Evolutionary conservation across 768 basidiomycete genomes (phyloP), one percentile per base, ranked within the genome.

Genomic region (Zangia roseola): DNA sequence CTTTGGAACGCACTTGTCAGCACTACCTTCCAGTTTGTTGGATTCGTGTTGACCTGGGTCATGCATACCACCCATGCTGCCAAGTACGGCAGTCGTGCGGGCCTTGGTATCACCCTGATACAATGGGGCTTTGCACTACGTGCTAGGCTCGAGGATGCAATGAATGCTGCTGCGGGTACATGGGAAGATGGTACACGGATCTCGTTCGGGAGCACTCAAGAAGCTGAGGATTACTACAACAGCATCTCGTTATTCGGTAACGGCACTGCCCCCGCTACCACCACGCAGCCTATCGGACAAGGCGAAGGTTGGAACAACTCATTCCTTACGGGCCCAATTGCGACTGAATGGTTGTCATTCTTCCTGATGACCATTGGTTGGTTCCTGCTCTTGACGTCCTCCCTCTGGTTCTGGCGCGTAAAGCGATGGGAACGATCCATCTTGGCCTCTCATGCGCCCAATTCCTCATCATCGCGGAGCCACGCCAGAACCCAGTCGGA

Each of bases 11-110:
- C 91, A 63, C 85, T 97, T 49, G 85, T 98, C 51, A 94, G 92
- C 48, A 79, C 94, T 47, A 93, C 92, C 20, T 99, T 99, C 88
- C 95, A 97, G 72, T 95, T 97, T 60, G 84, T 97, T 59, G 95
- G 88, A 30, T 93, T 91, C 75, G 76, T 86, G 42, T 78, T 97
- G 67, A 98, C 94, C 9, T 97, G 94, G 70, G 86, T 98, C 49
- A 79, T 98, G 25, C 91, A 92, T 67, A 88, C 86, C 3, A 93
- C 93, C 2, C 95, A 98, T 64, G 89, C 95, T 6, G 92, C 91
- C 26, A 88, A 93, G 57, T 82, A 90, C 57, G 94, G 97, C 41
- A 92, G 92, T 33, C 85, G 93, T 46, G 94, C 94, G 1, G 95
- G 95, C 24, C 79, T 98, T 38, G 95, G 95, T n/a, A 78, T 97